phyloP scores from a whole-genome alignment of 352 stramenopile genomes.

The Achlya hypogyna region DNA sequence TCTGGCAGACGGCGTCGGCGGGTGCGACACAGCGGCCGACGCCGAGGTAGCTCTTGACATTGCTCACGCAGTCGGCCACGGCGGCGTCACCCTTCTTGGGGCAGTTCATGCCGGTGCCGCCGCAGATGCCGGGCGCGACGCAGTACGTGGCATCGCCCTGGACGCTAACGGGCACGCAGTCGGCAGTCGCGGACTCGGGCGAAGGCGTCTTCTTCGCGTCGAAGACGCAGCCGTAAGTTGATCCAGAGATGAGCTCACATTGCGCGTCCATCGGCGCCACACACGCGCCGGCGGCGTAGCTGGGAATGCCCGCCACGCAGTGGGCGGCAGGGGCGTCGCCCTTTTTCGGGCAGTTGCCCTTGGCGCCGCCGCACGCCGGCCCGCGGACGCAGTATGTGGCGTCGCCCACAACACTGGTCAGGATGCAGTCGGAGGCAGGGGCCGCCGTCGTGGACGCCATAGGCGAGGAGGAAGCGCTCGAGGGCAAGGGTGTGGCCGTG shows the following conservation, averaged over 20 bases:
- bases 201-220: not conserved
- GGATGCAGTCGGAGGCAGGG: conserved; percentile 20
- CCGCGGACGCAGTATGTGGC: conserved; percentile 41
- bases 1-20: conserved; percentile 33
- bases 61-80: conserved; percentile 25
- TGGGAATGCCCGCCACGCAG: conserved; percentile 24
- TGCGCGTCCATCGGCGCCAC: conserved; percentile 30
- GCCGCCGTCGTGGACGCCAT: not conserved
- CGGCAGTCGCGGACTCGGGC: not conserved
- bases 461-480: not conserved
- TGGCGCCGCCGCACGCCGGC: conserved; percentile 27
- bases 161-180: conserved; percentile 31
- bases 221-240: conserved; percentile 34
- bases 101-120: conserved; percentile 24
- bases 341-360: conserved; percentile 28
- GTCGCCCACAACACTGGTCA: conserved; percentile 31
- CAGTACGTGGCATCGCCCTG: conserved; percentile 39
- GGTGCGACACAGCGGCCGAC: conserved; percentile 26
- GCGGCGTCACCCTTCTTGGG: conserved; percentile 30
- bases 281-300: conserved; percentile 24
- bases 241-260: conserved; percentile 25
- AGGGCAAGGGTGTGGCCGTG: not conserved
- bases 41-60: conserved; percentile 23
- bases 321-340: conserved; percentile 27
- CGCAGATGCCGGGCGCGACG: conserved; percentile 34